Percentiles rank a stretch among this genome's conserved stretches.
phyloP scores from a whole-genome alignment of 352 stramenopile species.

The Globisporangium spiculum region DNA sequence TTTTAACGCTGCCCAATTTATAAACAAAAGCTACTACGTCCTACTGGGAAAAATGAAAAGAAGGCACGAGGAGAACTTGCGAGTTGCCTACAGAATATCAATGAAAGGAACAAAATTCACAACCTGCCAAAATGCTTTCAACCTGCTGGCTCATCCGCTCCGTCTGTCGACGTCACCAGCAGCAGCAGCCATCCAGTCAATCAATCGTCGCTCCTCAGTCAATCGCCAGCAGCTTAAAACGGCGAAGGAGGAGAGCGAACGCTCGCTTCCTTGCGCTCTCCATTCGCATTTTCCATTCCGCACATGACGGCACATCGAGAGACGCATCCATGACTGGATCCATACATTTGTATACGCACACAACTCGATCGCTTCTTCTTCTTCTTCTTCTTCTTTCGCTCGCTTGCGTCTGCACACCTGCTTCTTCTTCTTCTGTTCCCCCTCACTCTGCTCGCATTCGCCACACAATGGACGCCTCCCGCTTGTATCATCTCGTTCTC shows the following conservation, averaged over 20 bases:
- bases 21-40: not conserved
- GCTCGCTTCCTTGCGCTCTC: too few species aligned
- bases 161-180: too few species aligned
- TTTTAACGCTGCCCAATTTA: not conserved
- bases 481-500: not conserved
- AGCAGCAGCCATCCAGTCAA: not conserved
- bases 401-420: not conserved
- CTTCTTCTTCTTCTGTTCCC: not conserved
- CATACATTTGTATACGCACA: not conserved
- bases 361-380: not conserved
- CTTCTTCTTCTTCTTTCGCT: too few species aligned
- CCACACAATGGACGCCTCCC: too few species aligned
- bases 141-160: not conserved
- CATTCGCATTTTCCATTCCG: not conserved
- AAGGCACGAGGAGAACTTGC: not conserved
- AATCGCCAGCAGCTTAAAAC: not conserved
- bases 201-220: not conserved
- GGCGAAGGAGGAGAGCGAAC: not conserved
- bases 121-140: not conserved
- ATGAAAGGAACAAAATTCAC: too few species aligned
- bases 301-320: not conserved
- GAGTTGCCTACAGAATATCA: too few species aligned
- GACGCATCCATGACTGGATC: not conserved
- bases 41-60: not conserved
- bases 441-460: not conserved